Percentiles rank a stretch among this genome's conserved stretches.
Evolutionary conservation across 108 stramenopile genomes (phyloP).

Genomic region (Cyclotella cryptica): DNA sequence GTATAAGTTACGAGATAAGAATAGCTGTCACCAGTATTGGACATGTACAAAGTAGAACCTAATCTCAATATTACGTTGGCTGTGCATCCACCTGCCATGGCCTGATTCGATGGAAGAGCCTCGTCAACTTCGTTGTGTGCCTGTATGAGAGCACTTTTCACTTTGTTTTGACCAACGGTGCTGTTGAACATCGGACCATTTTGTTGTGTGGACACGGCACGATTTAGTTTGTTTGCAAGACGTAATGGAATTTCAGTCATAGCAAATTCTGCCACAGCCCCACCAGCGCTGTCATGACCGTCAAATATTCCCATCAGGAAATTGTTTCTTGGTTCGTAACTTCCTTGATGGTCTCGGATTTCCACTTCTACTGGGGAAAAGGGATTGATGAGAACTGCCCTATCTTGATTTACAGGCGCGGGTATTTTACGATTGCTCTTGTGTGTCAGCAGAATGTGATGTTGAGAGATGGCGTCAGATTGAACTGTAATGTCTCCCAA

Average conservation of each 20-base stretch:
- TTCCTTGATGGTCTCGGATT: conserved; percentile 4
- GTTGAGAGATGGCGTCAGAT: conserved; percentile 9
- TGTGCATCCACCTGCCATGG: conserved; percentile 67
- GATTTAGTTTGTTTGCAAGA: conserved; percentile 48
- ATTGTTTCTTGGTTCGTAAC: conserved; percentile 21
- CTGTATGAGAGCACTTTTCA: conserved; percentile 48
- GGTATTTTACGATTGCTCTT: conserved; percentile 41
- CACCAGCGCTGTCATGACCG: conserved; percentile 72
- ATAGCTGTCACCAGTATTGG: conserved; percentile 76
- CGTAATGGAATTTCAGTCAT: conserved; percentile 53
- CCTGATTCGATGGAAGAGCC: conserved; percentile 37
- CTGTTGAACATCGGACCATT: not conserved
- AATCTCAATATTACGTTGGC: conserved; percentile 61
- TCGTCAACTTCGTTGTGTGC: conserved; percentile 65
- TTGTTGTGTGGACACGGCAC: conserved; percentile 1
- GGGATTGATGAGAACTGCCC: conserved; percentile 58
- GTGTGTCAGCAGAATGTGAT: conserved; percentile 49
- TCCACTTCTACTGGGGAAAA: conserved; percentile 27
- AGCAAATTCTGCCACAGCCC: conserved; percentile 57
- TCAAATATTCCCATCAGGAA: conserved; percentile 76
- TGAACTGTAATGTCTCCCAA: not conserved
- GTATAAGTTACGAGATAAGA: conserved; percentile 59
- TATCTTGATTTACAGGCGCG: conserved; percentile 68
- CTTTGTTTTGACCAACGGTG: conserved; percentile 1
- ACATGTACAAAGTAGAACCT: conserved; percentile 65